Percentiles rank a stretch among this genome's conserved stretches.
Conservation (phyloP, 108 stramenopile genomes). For the Seminavis robusta region DNA sequence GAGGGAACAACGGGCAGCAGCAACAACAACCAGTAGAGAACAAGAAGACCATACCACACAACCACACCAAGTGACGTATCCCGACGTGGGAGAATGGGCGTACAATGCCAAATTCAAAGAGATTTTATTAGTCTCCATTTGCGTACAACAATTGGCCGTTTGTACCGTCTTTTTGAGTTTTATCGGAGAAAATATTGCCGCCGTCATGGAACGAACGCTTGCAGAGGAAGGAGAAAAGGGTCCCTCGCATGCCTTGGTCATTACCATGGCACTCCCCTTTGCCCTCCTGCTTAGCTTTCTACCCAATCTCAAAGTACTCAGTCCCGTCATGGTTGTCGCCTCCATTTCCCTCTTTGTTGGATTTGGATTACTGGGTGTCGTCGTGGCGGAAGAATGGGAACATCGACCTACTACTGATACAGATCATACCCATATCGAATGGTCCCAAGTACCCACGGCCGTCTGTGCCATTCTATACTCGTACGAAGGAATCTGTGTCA, state of each 20-base stretch:
- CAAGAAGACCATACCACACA: neutral
- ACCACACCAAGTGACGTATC: slow-evolving; percentile 66
- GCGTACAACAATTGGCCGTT: slow-evolving; percentile 60
- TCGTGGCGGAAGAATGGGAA: slow-evolving; percentile 40
- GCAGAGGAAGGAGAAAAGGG: neutral
- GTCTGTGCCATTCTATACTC: slow-evolving; percentile 71
- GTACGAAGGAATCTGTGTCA: slow-evolving; percentile 69
- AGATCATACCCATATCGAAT: slow-evolving; percentile 5
- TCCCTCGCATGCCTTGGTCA: slow-evolving; percentile 28
- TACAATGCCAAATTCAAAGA: slow-evolving; percentile 50
- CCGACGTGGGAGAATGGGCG: slow-evolving; percentile 67
- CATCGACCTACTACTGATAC: slow-evolving; percentile 18
- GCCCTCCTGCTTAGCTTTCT: slow-evolving; percentile 39
- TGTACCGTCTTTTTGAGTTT: slow-evolving; percentile 78
- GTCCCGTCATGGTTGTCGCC: slow-evolving; percentile 49
- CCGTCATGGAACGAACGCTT: slow-evolving; percentile 23
- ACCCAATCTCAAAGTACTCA: slow-evolving; percentile 44
- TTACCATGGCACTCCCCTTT: slow-evolving; percentile 50
- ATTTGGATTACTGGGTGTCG: slow-evolving; percentile 43
- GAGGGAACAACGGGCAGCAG: no score
- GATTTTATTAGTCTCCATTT: slow-evolving; percentile 46
- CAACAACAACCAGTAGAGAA: neutral
- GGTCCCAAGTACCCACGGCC: slow-evolving; percentile 35
- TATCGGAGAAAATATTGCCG: slow-evolving; percentile 65
- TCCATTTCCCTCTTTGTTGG: slow-evolving; percentile 35